Conservation (phyloP, 2,329 filamentous ascomycete species). For the Claviceps humidiphila region DNA sequence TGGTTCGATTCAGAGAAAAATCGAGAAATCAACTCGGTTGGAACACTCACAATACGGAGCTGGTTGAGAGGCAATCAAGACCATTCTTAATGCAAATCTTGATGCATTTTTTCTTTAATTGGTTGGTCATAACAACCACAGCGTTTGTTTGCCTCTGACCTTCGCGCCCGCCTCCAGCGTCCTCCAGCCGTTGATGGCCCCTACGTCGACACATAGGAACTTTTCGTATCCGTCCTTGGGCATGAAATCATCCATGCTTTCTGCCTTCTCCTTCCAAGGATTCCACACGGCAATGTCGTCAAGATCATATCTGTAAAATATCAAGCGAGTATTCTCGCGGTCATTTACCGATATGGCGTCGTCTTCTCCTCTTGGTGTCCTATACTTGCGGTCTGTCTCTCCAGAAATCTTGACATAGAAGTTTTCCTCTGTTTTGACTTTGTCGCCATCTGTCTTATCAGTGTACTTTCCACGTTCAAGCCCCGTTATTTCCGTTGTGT, state of each 20-base stretch:
- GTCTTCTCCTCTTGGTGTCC: too few species aligned
- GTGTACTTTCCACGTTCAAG: slow-evolving; percentile 64
- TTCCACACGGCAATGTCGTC: slow-evolving; percentile 93
- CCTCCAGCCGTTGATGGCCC: slow-evolving; percentile 69
- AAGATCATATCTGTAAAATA: slow-evolving; percentile 68
- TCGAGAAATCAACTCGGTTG: too few species aligned
- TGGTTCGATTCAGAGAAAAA: too few species aligned
- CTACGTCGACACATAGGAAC: slow-evolving; percentile 92
- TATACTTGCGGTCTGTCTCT: slow-evolving; percentile 80
- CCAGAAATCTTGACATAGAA: slow-evolving; percentile 54
- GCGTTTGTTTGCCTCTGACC: too few species aligned
- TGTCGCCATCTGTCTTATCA: slow-evolving; percentile 65
- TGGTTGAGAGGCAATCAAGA: too few species aligned
- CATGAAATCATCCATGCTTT: slow-evolving; percentile 71
- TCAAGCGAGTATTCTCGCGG: slow-evolving; percentile 42
- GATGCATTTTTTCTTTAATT: too few species aligned
- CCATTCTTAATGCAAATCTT: too few species aligned
- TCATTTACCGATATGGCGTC: slow-evolving; percentile 44
- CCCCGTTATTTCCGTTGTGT: slow-evolving; percentile 56
- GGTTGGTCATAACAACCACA: too few species aligned
- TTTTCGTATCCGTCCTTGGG: slow-evolving; percentile 84
- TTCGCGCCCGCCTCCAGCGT: slow-evolving; percentile 61
- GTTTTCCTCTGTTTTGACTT: slow-evolving; percentile 51
- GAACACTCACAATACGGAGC: too few species aligned
- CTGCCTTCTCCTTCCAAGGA: slow-evolving; percentile 78